Conservation (phyloP, 495 filamentous ascomycete species). For the Neurospora tetraspora region DNA sequence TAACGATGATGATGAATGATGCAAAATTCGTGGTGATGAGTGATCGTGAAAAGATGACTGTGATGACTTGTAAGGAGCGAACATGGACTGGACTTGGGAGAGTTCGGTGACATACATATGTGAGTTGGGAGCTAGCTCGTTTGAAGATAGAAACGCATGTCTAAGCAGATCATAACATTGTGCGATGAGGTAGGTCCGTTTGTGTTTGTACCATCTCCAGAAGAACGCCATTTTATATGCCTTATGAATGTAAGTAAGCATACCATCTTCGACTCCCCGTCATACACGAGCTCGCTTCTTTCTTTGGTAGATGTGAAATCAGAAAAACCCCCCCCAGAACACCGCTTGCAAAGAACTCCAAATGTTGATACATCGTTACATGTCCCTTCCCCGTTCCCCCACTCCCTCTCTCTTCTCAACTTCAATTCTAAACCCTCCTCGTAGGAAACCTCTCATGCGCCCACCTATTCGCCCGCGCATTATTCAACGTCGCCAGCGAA, state of each 20-base stretch:
- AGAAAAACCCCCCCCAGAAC: neutral
- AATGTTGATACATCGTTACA: neutral
- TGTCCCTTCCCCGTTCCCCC: neutral
- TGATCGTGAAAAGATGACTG: too few species aligned
- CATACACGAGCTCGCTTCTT: neutral
- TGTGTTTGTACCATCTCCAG: neutral
- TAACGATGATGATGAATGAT: neutral
- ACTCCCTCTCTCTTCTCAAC: too few species aligned
- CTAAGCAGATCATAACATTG: too few species aligned
- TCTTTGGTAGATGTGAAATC: neutral
- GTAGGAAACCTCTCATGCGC: conserved; percentile 35
- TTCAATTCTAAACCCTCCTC: neutral
- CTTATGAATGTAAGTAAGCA: neutral
- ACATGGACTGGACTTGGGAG: too few species aligned
- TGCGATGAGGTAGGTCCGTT: too few species aligned
- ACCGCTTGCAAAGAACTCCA: neutral
- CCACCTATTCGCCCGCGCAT: conserved; percentile 17
- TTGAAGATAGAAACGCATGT: too few species aligned
- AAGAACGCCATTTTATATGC: neutral
- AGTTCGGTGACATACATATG: too few species aligned
- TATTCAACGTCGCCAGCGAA: conserved; percentile 18
- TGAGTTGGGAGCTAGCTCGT: too few species aligned
- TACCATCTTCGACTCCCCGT: neutral
- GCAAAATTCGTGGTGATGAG: too few species aligned
- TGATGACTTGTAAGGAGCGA: too few species aligned